Conservation (phyloP, 2,329 filamentous ascomycete species). For the Beauveria asiatica region DNA sequence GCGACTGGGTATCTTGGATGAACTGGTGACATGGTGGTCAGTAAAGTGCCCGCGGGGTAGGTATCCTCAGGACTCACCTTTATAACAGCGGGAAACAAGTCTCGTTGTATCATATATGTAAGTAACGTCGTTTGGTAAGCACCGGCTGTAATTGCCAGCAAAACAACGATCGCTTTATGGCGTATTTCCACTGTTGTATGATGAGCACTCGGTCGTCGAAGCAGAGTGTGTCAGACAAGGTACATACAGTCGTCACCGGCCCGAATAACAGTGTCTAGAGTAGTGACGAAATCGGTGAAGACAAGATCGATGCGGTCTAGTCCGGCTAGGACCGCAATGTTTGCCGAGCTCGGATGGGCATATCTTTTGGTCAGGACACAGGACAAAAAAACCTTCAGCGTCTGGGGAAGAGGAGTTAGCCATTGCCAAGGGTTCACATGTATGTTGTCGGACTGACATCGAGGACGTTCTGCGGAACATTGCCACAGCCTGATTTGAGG, state of each 20-base stretch:
- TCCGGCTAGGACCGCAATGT: constrained; percentile 82
- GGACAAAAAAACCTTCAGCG: constrained; percentile 78
- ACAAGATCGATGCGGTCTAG: constrained; percentile 80
- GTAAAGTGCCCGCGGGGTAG: background rate
- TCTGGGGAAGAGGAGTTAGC: constrained; percentile 44
- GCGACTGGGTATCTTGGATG: constrained; percentile 67
- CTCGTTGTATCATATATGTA: constrained; percentile 89
- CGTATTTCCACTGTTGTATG: constrained; percentile 58
- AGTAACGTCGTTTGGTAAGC: constrained; percentile 91
- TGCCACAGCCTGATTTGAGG: constrained; percentile 51
- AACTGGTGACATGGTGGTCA: constrained; percentile 41
- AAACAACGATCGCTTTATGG: constrained; percentile 70
- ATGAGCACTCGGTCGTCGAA: background rate
- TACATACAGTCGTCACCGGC: constrained; percentile 61
- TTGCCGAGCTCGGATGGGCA: constrained; percentile 89
- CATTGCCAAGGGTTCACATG: too few species aligned
- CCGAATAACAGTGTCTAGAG: constrained; percentile 74
- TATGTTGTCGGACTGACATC: constrained; percentile 48
- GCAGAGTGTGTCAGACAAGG: background rate
- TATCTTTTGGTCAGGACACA: constrained; percentile 81
- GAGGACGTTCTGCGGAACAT: constrained; percentile 68
- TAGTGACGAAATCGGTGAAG: constrained; percentile 80
- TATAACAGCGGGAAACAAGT: constrained; percentile 90
- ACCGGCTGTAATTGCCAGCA: constrained; percentile 80
- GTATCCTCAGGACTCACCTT: constrained; percentile 52